phyloP scores from a whole-genome alignment of 2,329 filamentous ascomycete genomes.

The Epichloe bromicola region DNA sequence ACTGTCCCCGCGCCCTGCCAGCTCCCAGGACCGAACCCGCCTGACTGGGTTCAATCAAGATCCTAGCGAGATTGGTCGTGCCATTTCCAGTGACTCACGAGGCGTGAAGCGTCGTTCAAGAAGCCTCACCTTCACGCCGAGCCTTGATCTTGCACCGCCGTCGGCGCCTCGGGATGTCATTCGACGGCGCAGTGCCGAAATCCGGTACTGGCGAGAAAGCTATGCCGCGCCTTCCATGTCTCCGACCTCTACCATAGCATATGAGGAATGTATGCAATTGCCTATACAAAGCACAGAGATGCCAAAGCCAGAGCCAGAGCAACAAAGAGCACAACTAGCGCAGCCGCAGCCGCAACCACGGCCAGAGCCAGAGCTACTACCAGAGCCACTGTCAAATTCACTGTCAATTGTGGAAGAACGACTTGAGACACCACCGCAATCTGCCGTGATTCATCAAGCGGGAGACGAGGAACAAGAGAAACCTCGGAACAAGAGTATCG shows the following conservation, averaged over 20 bases:
- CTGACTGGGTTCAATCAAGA: conserved; percentile 26
- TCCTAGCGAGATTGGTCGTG: conserved; percentile 45
- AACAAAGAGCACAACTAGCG: not conserved
- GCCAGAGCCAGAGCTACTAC: conserved; percentile 19
- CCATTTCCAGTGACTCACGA: conserved; percentile 42
- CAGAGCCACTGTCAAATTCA: conserved; percentile 1
- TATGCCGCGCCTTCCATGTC: conserved; percentile 39
- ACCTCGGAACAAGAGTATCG: not conserved
- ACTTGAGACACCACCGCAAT: not conserved
- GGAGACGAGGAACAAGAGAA: not conserved
- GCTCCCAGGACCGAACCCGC: conserved; percentile 38
- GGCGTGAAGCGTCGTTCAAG: conserved; percentile 41
- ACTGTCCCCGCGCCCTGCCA: conserved; percentile 48
- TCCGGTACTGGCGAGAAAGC: conserved; percentile 50
- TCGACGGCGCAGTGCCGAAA: conserved; percentile 48
- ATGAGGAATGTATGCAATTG: conserved; percentile 20
- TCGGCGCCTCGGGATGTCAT: conserved; percentile 13
- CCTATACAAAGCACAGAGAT: conserved; percentile 12
- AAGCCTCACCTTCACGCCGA: conserved; percentile 42
- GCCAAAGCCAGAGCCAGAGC: conserved; percentile 13
- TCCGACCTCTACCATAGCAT: conserved; percentile 34
- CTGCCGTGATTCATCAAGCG: not conserved
- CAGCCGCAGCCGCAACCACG: conserved; percentile 8
- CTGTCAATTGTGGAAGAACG: not conserved
- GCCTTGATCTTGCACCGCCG: conserved; percentile 16